Percentiles rank a stretch among this genome's conserved stretches.
These are phyloP conservation scores for Boletus semigastroideus DNA, from an alignment of 1,284 basidiomycete species.

Conservation along the genomic window DNA sequence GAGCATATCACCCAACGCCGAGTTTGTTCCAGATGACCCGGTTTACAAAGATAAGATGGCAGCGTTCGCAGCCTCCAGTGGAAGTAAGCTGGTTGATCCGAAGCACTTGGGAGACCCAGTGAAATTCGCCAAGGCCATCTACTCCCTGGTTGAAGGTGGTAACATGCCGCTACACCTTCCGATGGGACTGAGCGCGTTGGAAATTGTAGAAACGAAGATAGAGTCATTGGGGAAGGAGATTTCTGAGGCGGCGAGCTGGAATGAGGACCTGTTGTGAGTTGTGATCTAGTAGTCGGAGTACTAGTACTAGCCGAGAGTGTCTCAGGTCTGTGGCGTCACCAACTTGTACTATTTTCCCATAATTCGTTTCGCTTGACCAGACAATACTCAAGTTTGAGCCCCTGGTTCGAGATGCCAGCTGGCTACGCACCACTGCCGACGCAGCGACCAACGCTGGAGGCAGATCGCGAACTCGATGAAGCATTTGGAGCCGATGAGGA, in stretches of 20 bases:
- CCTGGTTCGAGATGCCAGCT: constrained; percentile 37
- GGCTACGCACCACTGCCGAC: constrained; percentile 54
- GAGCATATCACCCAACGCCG: constrained; percentile 7
- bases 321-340: not conserved
- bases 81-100: no score
- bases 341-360: not conserved
- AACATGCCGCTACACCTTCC: constrained; percentile 10
- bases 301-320: no score
- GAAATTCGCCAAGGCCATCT: constrained; percentile 17
- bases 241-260: not conserved
- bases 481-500: constrained; percentile 61
- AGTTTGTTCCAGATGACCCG: no score
- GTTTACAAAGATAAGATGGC: no score
- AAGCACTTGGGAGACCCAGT: constrained; percentile 14
- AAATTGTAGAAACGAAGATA: not conserved
- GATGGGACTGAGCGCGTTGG: constrained; percentile 17
- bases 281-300: no score
- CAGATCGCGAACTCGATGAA: constrained; percentile 63
- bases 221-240: not conserved
- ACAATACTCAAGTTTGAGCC: not conserved
- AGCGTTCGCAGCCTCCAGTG: no score
- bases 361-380: not conserved
- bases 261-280: no score
- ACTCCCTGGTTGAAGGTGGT: constrained; percentile 5
- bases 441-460: constrained; percentile 44